phyloP scores from a whole-genome alignment of 257 asterid species.

The Ilex aquifolium region DNA sequence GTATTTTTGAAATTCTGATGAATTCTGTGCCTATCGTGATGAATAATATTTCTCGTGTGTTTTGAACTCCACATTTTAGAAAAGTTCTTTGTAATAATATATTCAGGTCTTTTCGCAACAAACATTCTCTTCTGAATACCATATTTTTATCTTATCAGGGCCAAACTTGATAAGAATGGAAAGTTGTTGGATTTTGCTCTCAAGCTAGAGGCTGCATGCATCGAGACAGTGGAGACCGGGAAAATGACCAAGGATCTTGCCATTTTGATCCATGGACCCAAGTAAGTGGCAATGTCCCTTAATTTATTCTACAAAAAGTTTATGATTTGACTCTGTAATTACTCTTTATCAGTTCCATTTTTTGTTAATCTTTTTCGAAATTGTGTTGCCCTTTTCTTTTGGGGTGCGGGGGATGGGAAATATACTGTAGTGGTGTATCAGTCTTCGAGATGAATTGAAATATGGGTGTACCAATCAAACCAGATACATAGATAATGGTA shows the following conservation, averaged over 20 bases:
- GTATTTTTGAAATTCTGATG: no score
- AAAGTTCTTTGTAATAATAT: no score
- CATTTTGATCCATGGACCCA: conserved; percentile 69
- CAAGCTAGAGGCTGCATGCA: conserved; percentile 76
- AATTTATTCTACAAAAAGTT: neutral
- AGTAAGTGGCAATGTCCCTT: conserved; percentile 37
- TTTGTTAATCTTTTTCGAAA: neutral
- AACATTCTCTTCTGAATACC: no score
- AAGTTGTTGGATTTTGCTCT: conserved; percentile 60
- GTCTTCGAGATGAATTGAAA: neutral
- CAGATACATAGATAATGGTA: no score
- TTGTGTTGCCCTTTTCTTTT: no score
- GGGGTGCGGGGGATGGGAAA: neutral
- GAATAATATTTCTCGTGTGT: no score
- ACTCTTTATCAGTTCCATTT: neutral
- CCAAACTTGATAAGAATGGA: conserved; percentile 70
- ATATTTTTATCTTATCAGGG: conserved; percentile 35
- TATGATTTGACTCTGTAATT: neutral
- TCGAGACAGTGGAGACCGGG: conserved; percentile 81
- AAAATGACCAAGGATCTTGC: conserved; percentile 97
- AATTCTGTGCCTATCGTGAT: no score
- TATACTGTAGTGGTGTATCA: neutral
- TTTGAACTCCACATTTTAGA: no score
- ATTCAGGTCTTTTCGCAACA: no score
- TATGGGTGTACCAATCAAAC: neutral